Base-by-base conservation (phyloP, 163 green algal genomes). In the Trebouxia gelatinosa region DNA sequence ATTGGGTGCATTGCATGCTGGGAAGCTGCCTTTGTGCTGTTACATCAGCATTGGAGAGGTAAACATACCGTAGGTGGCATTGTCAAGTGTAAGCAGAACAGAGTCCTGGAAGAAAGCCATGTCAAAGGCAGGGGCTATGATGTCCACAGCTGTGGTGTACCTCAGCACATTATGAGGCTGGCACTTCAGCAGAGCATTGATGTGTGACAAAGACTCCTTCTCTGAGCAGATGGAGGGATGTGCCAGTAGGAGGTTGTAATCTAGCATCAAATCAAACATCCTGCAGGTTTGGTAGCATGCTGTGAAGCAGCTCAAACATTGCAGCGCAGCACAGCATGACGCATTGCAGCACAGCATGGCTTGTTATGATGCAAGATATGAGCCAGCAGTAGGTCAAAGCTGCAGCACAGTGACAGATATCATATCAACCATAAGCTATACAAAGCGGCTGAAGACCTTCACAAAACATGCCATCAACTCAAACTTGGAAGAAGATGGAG, bases 371-470 rank as follows among this genome's bases (percentile, higher is more conserved):
- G n/a, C n/a, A n/a, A n/a, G n/a, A n/a, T n/a, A n/a, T n/a, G n/a
- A n/a, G n/a, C n/a, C n/a, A n/a, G n/a, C n/a, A n/a, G n/a, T n/a
- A n/a, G n/a, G n/a, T n/a, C n/a, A n/a, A n/a, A 99, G 91, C 91
- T 99, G 94, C 80, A 99, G 90, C 40, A 99, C 95, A 6, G 95
- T 97, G 78, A 99, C 93, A 17, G 96, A n/a, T n/a, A n/a, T n/a
- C n/a, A n/a, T n/a, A n/a, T n/a, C n/a, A n/a, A n/a, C n/a, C n/a
- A n/a, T n/a, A n/a, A n/a, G n/a, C n/a, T n/a, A n/a, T n/a, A n/a
- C n/a, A n/a, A n/a, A n/a, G n/a, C n/a, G n/a, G n/a, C n/a, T n/a
- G n/a, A n/a, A n/a, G n/a, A n/a, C n/a, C n/a, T n/a, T n/a, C n/a
- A n/a, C n/a, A n/a, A n/a, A n/a, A n/a, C n/a, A n/a, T n/a, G n/a